Evolutionary conservation across 192 early-diverging fungal genomes (phyloP), one percentile per base, ranked within the genome.

Genomic region (Entomortierella parvispora): DNA sequence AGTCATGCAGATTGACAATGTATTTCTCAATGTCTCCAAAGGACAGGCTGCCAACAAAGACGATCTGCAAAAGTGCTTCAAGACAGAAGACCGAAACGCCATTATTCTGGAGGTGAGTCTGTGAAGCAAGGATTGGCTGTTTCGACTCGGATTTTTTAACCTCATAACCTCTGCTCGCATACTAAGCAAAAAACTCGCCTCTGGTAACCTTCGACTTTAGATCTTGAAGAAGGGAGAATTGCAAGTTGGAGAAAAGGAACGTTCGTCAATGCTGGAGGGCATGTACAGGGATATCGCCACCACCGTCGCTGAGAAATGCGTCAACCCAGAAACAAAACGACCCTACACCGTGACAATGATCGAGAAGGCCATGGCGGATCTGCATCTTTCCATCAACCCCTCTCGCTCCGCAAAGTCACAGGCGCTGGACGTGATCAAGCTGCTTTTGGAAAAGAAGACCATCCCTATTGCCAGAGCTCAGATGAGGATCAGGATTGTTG

Each of bases 321-420:
- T 99, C 63, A 98, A 99, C 69, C 98, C 98, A 14, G 85, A 91
- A 45, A 97, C 97, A 2, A 95, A 95, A 74, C 86, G 96, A 59
- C 95, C 96, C 0, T 97, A 99, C 61, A 95, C 98, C 0, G 93
- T 96, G 53, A 93, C 95, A 20, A 98, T 98, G 92, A 97, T 99
- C 57, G 98, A 99, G 83, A 97, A 99, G 85, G 91, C 96, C 34
- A 95, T 99, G 93, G 82, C 84, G 1, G 97, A 99, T 59, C 82
- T 99, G 28, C 97, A 98, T 66, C 91, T 94, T 62, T 93, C 90
- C 54, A 88, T 98, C 63, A 94, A 97, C 72, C 90, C 93, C 5
- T 97, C 94, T 62, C 82, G 88, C 23, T 93, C 86, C 60, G 90
- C 94, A 17, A 99, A 99, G 79, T 93, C 92, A 60, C 93, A 94